Evolutionary conservation across 352 stramenopile genomes (phyloP).

Genomic region (Globisporangium emineosum): DNA sequence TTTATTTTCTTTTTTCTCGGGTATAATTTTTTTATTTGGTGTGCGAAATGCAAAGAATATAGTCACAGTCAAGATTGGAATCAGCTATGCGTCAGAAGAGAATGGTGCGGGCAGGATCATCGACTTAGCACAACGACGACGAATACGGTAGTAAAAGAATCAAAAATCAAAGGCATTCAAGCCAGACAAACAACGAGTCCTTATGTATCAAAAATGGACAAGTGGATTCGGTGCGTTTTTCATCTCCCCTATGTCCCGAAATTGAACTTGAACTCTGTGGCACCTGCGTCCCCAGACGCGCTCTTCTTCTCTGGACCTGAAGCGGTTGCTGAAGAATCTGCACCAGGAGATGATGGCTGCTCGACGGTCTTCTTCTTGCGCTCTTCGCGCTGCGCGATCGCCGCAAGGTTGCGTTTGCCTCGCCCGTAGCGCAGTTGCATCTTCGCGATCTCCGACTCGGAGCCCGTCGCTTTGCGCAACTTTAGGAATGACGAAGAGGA

Average conservation of each 20-base stretch:
- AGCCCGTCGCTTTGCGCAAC: conserved; percentile 56
- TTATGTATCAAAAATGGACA: conserved; percentile 1
- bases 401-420: conserved; percentile 50
- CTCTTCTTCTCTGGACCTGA: background rate
- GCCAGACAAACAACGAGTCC: background rate
- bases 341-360: background rate
- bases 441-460: conserved; percentile 62
- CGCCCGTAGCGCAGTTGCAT: conserved; percentile 73
- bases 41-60: background rate
- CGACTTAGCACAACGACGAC: background rate
- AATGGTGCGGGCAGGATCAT: background rate
- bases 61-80: background rate
- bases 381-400: conserved; percentile 45
- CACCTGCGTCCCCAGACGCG: background rate
- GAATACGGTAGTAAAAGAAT: background rate
- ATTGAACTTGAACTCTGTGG: conserved; percentile 15
- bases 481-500: conserved; percentile 42
- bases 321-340: background rate
- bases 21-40: conserved; percentile 5
- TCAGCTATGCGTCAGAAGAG: background rate
- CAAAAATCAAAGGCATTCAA: background rate
- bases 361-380: conserved; percentile 21
- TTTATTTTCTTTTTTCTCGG: background rate
- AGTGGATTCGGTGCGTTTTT: background rate
- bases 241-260: conserved; percentile 4